A percentile compares a stretch with the other conserved stretches of the same genome.
Conservation (phyloP, 345 rosid species). For the Reutealis trisperma region DNA sequence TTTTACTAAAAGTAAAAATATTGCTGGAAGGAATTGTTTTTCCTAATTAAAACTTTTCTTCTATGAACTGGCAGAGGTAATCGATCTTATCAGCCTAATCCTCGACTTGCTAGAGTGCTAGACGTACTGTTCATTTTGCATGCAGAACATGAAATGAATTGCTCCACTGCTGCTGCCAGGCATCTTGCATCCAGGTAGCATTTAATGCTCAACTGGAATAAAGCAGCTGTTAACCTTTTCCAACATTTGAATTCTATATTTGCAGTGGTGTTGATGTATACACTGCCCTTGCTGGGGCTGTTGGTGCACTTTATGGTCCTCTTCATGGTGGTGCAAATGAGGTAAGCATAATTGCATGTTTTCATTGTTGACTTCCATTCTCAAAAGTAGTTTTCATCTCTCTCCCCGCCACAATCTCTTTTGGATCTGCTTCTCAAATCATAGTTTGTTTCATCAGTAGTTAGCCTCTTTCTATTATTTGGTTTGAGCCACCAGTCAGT, state of each 20-base stretch:
- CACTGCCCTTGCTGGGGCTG: conserved; percentile 93
- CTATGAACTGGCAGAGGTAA: conserved; percentile 62
- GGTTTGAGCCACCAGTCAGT: background rate
- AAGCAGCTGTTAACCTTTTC: conserved; percentile 2
- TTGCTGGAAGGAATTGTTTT: conserved; percentile 5
- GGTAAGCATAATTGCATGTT: conserved; percentile 41
- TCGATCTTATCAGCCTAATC: conserved; percentile 83
- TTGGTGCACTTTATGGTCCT: conserved; percentile 95
- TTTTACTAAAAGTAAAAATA: background rate
- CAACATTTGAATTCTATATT: conserved; percentile 4
- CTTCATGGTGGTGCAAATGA: conserved; percentile 99
- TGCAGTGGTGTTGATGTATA: conserved; percentile 92
- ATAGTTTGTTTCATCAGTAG: background rate
- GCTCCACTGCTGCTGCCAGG: conserved; percentile 92
- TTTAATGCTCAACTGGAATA: conserved; percentile 14
- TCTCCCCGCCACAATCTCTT: background rate
- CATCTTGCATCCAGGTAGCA: conserved; percentile 95
- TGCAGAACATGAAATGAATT: conserved; percentile 99
- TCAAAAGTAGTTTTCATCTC: background rate
- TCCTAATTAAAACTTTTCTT: background rate
- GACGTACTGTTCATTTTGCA: conserved; percentile 91
- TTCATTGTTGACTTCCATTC: background rate
- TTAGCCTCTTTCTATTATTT: background rate
- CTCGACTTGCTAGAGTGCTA: conserved; percentile 83
- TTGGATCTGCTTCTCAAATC: background rate